Percentiles rank a stretch among this genome's conserved stretches.
Conservation (phyloP, 2,329 filamentous ascomycete species). For the Aspergillus quadrilineatus region DNA sequence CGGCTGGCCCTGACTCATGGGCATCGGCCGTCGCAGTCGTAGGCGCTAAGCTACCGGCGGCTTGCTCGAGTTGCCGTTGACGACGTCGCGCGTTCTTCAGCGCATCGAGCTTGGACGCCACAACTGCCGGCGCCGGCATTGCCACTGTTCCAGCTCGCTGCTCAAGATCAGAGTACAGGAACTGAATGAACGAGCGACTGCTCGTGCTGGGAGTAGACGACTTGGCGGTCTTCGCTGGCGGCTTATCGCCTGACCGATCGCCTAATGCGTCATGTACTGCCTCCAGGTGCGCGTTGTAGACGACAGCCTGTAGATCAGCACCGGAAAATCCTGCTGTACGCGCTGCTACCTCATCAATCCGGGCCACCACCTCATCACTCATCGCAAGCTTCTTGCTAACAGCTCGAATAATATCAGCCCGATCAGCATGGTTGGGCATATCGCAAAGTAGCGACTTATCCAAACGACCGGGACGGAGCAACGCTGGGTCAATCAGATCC, state of each 20-base stretch:
- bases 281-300: conserved; percentile 95
- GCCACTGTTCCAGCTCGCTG: conserved; percentile 55
- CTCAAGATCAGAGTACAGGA: conserved; percentile 67
- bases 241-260: conserved; percentile 52
- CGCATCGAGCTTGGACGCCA: conserved; percentile 76
- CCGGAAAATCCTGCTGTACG: conserved; percentile 88
- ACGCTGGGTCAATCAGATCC: conserved; percentile 90
- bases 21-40: conserved; percentile 26
- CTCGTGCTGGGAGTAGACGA: conserved; percentile 33
- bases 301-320: conserved; percentile 88
- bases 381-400: conserved; percentile 80
- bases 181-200: conserved; percentile 67
- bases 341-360: conserved; percentile 70
- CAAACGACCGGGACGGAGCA: conserved; percentile 84
- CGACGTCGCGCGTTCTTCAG: conserved; percentile 71
- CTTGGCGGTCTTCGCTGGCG: conserved; percentile 26
- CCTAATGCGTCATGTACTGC: conserved; percentile 91
- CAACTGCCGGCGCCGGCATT: conserved; percentile 75
- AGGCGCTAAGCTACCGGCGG: conserved; percentile 21
- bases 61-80: conserved; percentile 54
- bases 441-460: conserved; percentile 94
- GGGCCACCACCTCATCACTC: conserved; percentile 62
- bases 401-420: conserved; percentile 82
- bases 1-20: conserved; percentile 30
- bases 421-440: conserved; percentile 75